Evolutionary conservation across 2,329 filamentous ascomycete genomes (phyloP).

Genomic region (Pseudocercospora pini-densiflorae): DNA sequence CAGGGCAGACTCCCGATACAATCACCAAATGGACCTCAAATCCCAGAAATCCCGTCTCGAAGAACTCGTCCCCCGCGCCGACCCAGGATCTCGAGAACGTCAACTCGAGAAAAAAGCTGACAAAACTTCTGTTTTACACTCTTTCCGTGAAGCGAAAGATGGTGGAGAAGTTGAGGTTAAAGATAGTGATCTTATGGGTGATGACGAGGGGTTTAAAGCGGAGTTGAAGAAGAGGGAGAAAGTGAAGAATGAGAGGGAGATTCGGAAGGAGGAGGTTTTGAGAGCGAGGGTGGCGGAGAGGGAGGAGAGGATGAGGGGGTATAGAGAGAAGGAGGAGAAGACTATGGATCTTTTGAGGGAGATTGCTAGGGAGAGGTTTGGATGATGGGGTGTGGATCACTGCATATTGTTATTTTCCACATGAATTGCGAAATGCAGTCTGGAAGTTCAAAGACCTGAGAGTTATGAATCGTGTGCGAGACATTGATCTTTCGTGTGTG

Average conservation of each 20-base stretch:
- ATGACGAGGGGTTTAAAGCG: conserved; percentile 66
- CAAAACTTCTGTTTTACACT: conserved; percentile 71
- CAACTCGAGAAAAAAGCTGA: conserved; percentile 83
- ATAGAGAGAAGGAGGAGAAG: conserved; percentile 77
- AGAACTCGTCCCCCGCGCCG: conserved; percentile 80
- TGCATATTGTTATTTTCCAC: no score
- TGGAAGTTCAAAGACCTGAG: no score
- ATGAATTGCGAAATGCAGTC: no score
- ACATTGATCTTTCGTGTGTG: no score
- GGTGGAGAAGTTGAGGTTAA: conserved; percentile 68
- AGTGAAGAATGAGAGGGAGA: conserved; percentile 82
- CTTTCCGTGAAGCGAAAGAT: conserved; percentile 70
- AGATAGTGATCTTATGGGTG: conserved; percentile 80
- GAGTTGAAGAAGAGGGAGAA: conserved; percentile 67
- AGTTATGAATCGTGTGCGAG: no score
- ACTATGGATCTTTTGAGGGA: conserved; percentile 82
- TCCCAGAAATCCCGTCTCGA: conserved; percentile 75
- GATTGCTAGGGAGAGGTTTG: conserved; percentile 80
- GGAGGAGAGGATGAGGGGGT: conserved; percentile 73
- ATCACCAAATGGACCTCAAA: conserved; percentile 67
- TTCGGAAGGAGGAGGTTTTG: conserved; percentile 78
- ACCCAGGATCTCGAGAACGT: conserved; percentile 80
- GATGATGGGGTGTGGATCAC: conserved; percentile 41
- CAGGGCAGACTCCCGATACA: conserved; percentile 61
- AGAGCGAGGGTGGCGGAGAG: conserved; percentile 77